Conservation (phyloP, 2,329 filamentous ascomycete species). For the Cyanodermella asteris region DNA sequence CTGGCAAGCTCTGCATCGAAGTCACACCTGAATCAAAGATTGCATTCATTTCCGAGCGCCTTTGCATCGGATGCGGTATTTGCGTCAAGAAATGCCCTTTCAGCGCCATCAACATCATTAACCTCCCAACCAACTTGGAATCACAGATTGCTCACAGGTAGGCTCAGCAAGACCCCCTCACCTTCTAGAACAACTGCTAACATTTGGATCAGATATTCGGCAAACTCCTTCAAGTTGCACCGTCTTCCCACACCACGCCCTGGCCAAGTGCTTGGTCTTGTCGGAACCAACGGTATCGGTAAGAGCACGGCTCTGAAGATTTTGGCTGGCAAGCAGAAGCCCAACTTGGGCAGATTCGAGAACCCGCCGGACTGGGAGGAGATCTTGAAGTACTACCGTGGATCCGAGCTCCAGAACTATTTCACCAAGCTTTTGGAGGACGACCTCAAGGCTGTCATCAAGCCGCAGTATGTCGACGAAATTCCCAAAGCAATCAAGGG, state of each 20-base stretch:
- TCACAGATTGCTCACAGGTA: conserved; percentile 93
- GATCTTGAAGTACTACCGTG: conserved; percentile 94
- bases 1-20: conserved; percentile 94
- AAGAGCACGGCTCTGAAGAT: conserved; percentile 99
- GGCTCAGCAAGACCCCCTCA: no score
- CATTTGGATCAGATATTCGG: no score
- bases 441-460: conserved; percentile 90
- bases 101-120: conserved; percentile 98
- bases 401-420: conserved; percentile 96
- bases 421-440: conserved; percentile 97
- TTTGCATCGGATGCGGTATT: conserved; percentile 98
- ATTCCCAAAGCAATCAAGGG: conserved; percentile 81
- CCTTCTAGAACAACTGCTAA: no score
- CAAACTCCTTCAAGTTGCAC: conserved; percentile 99
- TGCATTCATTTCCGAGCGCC: conserved; percentile 88
- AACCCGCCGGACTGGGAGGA: conserved; percentile 99
- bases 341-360: conserved; percentile 83
- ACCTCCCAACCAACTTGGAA: conserved; percentile 96
- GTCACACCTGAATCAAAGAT: conserved; percentile 74
- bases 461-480: conserved; percentile 98
- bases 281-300: conserved; percentile 98
- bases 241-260: conserved; percentile 87
- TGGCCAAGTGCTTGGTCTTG: conserved; percentile 83
- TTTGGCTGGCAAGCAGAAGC: conserved; percentile 93
- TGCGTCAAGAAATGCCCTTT: conserved; percentile 99